phyloP scores from a whole-genome alignment of 2,329 filamentous ascomycete genomes.

The Trichoderma polysporum region DNA sequence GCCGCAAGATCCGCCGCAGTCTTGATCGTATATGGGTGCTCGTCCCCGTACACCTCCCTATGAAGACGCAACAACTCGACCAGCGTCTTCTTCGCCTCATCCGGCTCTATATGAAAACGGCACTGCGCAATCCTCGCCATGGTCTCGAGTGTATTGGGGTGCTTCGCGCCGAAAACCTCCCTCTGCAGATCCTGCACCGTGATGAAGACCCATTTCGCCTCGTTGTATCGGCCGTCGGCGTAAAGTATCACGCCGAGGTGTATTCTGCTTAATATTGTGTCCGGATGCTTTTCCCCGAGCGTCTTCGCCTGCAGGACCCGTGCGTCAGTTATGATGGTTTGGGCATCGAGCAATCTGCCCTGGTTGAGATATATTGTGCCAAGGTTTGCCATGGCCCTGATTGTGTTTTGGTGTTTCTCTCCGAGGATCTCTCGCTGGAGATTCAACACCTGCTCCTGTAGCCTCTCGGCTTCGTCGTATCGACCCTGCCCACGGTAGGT shows the following conservation, averaged over 20 bases:
- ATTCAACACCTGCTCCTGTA: conserved; percentile 13
- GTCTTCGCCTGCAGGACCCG: too few relatives aligned
- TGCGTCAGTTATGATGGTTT: too few relatives aligned
- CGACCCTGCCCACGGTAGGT: conserved; percentile 27
- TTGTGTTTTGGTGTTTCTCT: conserved; percentile 25
- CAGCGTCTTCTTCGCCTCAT: too few relatives aligned
- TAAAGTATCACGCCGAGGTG: too few relatives aligned
- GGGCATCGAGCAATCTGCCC: too few relatives aligned
- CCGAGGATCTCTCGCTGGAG: conserved; percentile 24
- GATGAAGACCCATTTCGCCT: too few relatives aligned
- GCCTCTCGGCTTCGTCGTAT: conserved; percentile 24
- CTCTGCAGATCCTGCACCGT: too few relatives aligned
- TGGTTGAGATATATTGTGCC: neutral
- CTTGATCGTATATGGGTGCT: conserved; percentile 22
- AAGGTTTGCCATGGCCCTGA: neutral
- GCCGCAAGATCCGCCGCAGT: neutral
- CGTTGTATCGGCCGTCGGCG: too few relatives aligned
- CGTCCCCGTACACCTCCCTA: conserved; percentile 25
- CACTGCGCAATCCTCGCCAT: neutral
- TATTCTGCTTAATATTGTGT: too few relatives aligned
- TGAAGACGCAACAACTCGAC: neutral
- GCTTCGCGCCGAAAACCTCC: conserved; percentile 19
- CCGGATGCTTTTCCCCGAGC: too few relatives aligned
- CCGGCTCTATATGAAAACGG: too few relatives aligned
- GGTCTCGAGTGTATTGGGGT: conserved; percentile 17